Base-by-base conservation (phyloP, 169 alveolate genomes). In the Eimeria nieschulzi region DNA sequence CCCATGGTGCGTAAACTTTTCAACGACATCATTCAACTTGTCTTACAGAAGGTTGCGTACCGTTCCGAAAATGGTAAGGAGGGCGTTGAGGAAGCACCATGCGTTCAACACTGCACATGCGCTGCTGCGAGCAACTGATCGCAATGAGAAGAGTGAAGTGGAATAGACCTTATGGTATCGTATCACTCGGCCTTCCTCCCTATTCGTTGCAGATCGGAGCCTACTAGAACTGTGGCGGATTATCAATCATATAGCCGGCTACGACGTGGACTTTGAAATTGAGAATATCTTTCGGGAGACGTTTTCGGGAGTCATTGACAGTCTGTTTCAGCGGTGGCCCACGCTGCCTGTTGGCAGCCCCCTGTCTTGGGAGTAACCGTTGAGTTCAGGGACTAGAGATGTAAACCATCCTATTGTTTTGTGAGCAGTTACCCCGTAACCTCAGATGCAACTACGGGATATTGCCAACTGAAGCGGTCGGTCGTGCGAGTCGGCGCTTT, bases 1-100 rank as follows among this genome's bases (percentile, higher is more conserved):
- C 90, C 90, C 13, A 63, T 82, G 90, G 46, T 82, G 61, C 90
- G 78, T 61, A 76, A 82, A 63, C 78, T 82, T 25, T 82, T 82
- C 61, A 64, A 82, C 78, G 59, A 73, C 12, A 76, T 59, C 39
- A 63, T 82, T 46, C 90, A 82, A 25, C 78, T 82, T 59, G 78
- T 82, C n/a, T 76, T 82, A 25, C 90, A 63, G 54, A 82, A 82
- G 46, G 64, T 82, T 25, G 90, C 78, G 9, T n/a, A 61, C 54
- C 90, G 63, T 54, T 19, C 63, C 19, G 21, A 68, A 55, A 79
- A 55, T 25, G 87, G 87, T 79, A 55, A 13, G 87, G 53, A 33
- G 59, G 46, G 46, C 46, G 46, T 33, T 33, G 46, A 33, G 46
- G 3, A 33, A 33, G 46, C 46, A 1, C 46, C 46, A 33, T 33